A percentile compares a stretch with the other conserved stretches of the same genome.
Evolutionary conservation across 2,329 filamentous ascomycete species (phyloP).

Genomic region (Pyrenophora tritici-repentis): DNA sequence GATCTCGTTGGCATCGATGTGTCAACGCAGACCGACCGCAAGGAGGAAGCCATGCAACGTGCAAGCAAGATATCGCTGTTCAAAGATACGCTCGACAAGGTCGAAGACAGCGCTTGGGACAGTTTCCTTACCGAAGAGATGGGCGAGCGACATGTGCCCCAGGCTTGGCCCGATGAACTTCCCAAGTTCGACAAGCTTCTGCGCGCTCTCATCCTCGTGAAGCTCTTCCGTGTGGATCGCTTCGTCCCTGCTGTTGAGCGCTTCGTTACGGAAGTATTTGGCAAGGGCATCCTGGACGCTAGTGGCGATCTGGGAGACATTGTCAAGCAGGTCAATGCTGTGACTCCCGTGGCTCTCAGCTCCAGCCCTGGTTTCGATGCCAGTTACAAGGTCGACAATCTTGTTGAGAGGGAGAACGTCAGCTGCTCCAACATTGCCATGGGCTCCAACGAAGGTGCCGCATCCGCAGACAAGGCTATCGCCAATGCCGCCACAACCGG

Average conservation of each 20-base stretch:
- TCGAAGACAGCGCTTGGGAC: constrained; percentile 72
- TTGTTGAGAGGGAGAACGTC: constrained; percentile 82
- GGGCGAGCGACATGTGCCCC: constrained; percentile 81
- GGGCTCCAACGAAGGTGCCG: constrained; percentile 93
- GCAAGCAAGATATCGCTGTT: constrained; percentile 73
- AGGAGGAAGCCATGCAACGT: constrained; percentile 69
- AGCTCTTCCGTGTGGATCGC: constrained; percentile 91
- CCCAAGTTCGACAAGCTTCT: constrained; percentile 76
- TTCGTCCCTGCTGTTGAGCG: constrained; percentile 91
- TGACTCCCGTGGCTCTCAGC: constrained; percentile 85
- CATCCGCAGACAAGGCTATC: constrained; percentile 94
- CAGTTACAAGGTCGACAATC: constrained; percentile 96
- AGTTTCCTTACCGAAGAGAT: constrained; percentile 83
- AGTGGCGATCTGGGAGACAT: constrained; percentile 85
- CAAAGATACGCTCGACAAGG: constrained; percentile 70
- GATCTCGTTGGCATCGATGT: constrained; percentile 77
- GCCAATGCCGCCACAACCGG: constrained; percentile 88
- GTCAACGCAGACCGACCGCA: constrained; percentile 68
- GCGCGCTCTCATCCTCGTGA: constrained; percentile 84
- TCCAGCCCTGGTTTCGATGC: constrained; percentile 97
- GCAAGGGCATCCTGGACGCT: constrained; percentile 77
- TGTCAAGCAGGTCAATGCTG: constrained; percentile 80
- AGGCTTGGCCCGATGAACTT: constrained; percentile 69
- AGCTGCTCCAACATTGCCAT: constrained; percentile 97
- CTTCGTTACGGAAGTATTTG: constrained; percentile 88